Evolutionary conservation across 352 stramenopile genomes (phyloP).

Genomic region (Thalassiosira hispida): DNA sequence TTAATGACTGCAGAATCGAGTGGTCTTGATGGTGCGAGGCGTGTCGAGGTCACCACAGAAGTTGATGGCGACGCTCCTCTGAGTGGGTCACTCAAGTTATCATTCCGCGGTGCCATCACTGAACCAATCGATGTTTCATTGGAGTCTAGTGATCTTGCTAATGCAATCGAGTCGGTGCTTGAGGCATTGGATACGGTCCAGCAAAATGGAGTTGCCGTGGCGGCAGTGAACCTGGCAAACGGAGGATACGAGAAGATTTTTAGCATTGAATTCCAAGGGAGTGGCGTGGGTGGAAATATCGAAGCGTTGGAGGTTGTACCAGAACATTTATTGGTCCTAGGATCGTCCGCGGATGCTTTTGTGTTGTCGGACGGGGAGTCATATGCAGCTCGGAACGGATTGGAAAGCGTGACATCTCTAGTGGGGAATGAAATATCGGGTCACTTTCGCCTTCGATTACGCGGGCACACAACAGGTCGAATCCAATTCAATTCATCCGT

Average conservation of each 20-base stretch:
- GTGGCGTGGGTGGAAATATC: constrained; percentile 89
- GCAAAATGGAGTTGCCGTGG: constrained; percentile 85
- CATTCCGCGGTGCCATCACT: constrained; percentile 89
- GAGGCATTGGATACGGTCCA: constrained; percentile 88
- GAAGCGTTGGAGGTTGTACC: constrained; percentile 87
- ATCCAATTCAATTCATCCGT: constrained; percentile 92
- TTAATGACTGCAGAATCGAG: constrained; percentile 88
- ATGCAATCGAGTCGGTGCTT: constrained; percentile 84
- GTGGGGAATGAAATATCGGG: constrained; percentile 90
- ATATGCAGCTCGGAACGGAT: constrained; percentile 89
- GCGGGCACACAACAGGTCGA: constrained; percentile 87
- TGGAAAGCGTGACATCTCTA: constrained; percentile 87
- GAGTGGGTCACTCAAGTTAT: constrained; percentile 90
- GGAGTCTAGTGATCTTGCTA: constrained; percentile 76
- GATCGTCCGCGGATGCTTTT: constrained; percentile 87
- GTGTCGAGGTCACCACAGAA: constrained; percentile 88
- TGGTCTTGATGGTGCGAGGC: constrained; percentile 89
- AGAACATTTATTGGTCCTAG: constrained; percentile 87
- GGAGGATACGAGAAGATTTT: constrained; percentile 85
- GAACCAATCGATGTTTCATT: constrained; percentile 80
- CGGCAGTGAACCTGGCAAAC: constrained; percentile 70
- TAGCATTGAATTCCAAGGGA: constrained; percentile 88
- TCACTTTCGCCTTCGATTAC: constrained; percentile 89
- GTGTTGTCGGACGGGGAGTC: constrained; percentile 85
- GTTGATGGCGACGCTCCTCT: constrained; percentile 88